Conservation (phyloP, 352 stramenopile species). For the Globisporangium irregulare region DNA sequence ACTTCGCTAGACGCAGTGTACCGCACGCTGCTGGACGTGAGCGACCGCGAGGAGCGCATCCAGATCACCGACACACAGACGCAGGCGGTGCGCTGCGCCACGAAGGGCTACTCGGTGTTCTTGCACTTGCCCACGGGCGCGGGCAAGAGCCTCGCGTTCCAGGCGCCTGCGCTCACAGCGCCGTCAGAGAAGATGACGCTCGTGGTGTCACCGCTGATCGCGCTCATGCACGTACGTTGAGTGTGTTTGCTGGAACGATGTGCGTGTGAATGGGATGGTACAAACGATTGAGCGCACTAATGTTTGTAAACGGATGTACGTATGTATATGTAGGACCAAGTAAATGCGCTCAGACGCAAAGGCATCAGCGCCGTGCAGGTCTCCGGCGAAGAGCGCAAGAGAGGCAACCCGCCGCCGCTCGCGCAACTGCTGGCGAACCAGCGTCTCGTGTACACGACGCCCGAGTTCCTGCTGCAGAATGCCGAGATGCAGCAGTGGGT, state of each 20-base stretch:
- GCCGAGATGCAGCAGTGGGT: conserved; percentile 51
- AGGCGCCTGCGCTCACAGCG: conserved; percentile 59
- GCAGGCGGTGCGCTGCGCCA: conserved; percentile 38
- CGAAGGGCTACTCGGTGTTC: conserved; percentile 62
- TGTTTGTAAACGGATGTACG: not conserved
- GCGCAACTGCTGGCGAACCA: conserved; percentile 36
- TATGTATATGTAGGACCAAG: conserved; percentile 52
- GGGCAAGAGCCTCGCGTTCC: conserved; percentile 81
- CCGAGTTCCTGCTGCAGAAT: conserved; percentile 76
- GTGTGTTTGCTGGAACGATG: not conserved
- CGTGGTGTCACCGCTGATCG: conserved; percentile 72
- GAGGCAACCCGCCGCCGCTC: conserved; percentile 21
- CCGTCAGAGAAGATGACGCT: conserved; percentile 39
- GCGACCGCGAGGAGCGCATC: conserved; percentile 15
- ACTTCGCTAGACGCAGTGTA: conserved; percentile 35
- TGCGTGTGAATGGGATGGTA: not conserved
- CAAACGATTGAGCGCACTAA: not conserved
- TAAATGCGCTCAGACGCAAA: conserved; percentile 53
- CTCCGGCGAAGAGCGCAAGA: conserved; percentile 28
- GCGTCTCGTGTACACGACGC: conserved; percentile 75
- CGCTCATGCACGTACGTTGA: conserved; percentile 65
- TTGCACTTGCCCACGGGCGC: conserved; percentile 72
- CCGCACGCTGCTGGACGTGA: conserved; percentile 33
- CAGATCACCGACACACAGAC: conserved; percentile 41
- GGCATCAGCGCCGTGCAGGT: conserved; percentile 51